A percentile compares a stretch with the other conserved stretches of the same genome.
Conservation (phyloP, 306 rosid genomes). For the Gastrolobium villosum region DNA sequence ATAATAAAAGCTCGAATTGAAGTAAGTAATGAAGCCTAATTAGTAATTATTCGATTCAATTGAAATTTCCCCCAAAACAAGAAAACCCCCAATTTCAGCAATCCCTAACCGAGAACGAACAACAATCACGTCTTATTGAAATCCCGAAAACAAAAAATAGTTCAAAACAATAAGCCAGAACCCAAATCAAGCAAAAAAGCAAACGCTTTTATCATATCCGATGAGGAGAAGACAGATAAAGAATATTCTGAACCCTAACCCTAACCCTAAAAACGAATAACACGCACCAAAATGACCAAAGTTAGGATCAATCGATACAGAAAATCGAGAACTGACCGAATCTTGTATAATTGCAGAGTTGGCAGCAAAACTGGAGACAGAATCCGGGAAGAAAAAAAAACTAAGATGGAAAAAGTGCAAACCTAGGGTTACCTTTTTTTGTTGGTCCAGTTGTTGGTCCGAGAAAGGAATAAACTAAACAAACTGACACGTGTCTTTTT, state of each 20-base stretch:
- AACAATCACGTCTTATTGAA: conserved; percentile 27
- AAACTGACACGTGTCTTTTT: conserved; percentile 54
- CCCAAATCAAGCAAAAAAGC: conserved; percentile 11
- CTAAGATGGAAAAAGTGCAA: conserved; percentile 46
- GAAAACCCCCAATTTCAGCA: conserved; percentile 51
- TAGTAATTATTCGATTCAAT: neutral
- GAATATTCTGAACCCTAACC: conserved; percentile 54
- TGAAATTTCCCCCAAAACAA: conserved; percentile 43
- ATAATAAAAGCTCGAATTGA: neutral
- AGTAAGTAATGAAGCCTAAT: neutral
- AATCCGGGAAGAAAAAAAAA: conserved; percentile 30
- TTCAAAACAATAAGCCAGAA: neutral
- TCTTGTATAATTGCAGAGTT: conserved; percentile 28
- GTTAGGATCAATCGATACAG: conserved; percentile 45
- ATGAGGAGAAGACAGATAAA: conserved; percentile 32
- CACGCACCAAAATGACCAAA: conserved; percentile 6
- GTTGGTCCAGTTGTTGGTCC: conserved; percentile 30
- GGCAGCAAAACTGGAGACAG: conserved; percentile 5
- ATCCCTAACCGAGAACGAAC: conserved; percentile 49
- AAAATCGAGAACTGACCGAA: conserved; percentile 24
- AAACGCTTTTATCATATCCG: conserved; percentile 41
- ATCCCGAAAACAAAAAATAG: neutral
- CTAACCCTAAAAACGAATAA: conserved; percentile 56
- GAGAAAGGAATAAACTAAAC: conserved; percentile 45
- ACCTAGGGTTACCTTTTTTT: conserved; percentile 55